Conservation (phyloP, 179 eudicot genomes). For the Silene vulgaris region DNA sequence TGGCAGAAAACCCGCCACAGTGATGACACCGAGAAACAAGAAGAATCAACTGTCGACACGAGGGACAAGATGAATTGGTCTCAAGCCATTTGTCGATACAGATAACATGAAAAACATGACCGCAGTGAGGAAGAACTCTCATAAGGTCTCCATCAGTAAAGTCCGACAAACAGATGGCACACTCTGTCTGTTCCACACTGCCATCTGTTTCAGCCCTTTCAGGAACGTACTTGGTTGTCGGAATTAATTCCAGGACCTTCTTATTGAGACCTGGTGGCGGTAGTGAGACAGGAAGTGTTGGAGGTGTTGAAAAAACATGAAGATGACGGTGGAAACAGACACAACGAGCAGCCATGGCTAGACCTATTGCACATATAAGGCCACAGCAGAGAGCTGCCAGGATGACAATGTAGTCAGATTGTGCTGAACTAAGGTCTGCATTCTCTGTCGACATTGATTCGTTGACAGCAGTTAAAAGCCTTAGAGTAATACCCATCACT, state of each 20-base stretch:
- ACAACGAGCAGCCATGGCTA: conserved; percentile 33
- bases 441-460: conserved; percentile 22
- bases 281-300: conserved; percentile 23
- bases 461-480: conserved; percentile 30
- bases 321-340: conserved; percentile 23
- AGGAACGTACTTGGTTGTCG: conserved; percentile 29
- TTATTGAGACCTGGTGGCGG: conserved; percentile 38
- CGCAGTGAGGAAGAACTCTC: conserved; percentile 40
- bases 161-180: conserved; percentile 40
- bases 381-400: conserved; percentile 41
- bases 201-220: not conserved
- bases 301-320: not conserved
- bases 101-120: conserved; percentile 38
- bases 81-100: conserved; percentile 45
- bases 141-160: conserved; percentile 38
- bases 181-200: conserved; percentile 23
- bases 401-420: conserved; percentile 33
- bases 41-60: conserved; percentile 40
- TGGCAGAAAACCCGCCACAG: conserved; percentile 35
- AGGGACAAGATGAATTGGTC: conserved; percentile 42
- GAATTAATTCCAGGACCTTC: conserved; percentile 30
- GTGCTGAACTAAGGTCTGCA: conserved; percentile 19
- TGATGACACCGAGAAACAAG: conserved; percentile 31
- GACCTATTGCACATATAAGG: conserved; percentile 36
- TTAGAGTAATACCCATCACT: conserved; percentile 24